These are phyloP conservation scores for Cucumis melo DNA, from an alignment of 306 rosid species.

Conservation along the genomic window DNA sequence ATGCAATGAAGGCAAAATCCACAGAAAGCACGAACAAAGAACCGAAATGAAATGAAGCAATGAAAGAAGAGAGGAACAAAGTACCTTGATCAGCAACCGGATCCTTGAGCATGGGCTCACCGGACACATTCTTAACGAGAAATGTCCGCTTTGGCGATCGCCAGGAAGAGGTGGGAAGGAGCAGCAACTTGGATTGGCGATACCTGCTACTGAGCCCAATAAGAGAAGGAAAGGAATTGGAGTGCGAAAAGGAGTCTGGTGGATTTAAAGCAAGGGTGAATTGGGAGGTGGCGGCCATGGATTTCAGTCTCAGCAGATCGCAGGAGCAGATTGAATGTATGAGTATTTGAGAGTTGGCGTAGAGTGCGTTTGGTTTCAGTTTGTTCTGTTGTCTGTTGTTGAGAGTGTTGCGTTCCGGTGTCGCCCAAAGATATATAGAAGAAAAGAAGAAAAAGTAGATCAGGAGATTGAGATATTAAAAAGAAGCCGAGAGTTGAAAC, in stretches of 20 bases:
- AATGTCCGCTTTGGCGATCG: constrained; percentile 21
- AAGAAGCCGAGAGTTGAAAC: neutral
- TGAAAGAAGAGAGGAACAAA: neutral
- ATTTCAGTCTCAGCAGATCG: neutral
- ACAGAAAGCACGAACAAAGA: neutral
- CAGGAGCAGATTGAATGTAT: neutral
- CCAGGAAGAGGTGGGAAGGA: constrained; percentile 18
- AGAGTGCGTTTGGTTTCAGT: neutral
- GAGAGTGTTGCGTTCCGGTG: neutral
- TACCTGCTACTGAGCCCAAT: constrained; percentile 20
- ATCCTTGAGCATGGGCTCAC: constrained; percentile 37
- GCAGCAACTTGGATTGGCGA: constrained; percentile 28
- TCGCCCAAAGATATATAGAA: too few species aligned
- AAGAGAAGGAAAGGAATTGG: constrained; percentile 26
- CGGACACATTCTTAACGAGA: constrained; percentile 33
- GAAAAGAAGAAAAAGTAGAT: neutral
- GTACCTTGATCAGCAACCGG: constrained; percentile 38
- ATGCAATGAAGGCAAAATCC: neutral
- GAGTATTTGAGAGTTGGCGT: neutral
- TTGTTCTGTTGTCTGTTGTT: neutral
- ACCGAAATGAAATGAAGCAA: neutral
- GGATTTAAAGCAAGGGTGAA: constrained; percentile 26
- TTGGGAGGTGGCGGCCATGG: constrained; percentile 53
- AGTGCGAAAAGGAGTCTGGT: constrained; percentile 19
- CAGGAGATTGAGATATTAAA: neutral